Conservation (phyloP, 1,139 yeast species). For the Suhomyces guaymorum region DNA sequence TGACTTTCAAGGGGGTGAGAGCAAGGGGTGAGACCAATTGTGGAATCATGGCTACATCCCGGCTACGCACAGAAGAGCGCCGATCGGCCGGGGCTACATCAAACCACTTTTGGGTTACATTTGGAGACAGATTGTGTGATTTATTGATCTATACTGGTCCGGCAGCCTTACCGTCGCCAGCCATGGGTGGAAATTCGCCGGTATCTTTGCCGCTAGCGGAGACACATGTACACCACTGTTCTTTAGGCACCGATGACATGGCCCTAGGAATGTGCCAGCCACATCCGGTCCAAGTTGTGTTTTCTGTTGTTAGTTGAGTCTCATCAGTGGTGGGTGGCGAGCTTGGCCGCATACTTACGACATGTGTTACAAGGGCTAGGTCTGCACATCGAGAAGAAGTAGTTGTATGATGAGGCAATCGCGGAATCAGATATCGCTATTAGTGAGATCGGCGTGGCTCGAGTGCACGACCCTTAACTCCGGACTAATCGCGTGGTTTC, state of each 20-base stretch:
- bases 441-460: too few species aligned
- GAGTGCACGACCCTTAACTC: too few species aligned
- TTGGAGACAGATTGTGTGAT: too few species aligned
- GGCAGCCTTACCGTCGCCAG: slow-evolving; percentile 14
- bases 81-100: too few species aligned
- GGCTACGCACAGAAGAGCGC: too few species aligned
- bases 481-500: neutral
- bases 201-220: slow-evolving; percentile 13
- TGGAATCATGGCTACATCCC: too few species aligned
- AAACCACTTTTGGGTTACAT: too few species aligned
- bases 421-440: too few species aligned
- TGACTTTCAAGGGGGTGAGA: too few species aligned
- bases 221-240: slow-evolving; percentile 37
- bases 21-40: too few species aligned
- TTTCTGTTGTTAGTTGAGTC: slow-evolving; percentile 22
- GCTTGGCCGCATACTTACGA: slow-evolving; percentile 13
- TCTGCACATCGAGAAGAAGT: slow-evolving; percentile 15
- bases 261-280: slow-evolving; percentile 46
- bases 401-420: too few species aligned
- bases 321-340: neutral
- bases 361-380: slow-evolving; percentile 17
- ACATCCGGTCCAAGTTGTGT: slow-evolving; percentile 48
- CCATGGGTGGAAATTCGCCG: slow-evolving; percentile 18
- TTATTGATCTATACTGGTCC: neutral
- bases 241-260: slow-evolving; percentile 36